Percentiles rank a stretch among this genome's conserved stretches.
phyloP scores from a whole-genome alignment of 1,139 yeast species.

The Candida pseudocylindracea region DNA sequence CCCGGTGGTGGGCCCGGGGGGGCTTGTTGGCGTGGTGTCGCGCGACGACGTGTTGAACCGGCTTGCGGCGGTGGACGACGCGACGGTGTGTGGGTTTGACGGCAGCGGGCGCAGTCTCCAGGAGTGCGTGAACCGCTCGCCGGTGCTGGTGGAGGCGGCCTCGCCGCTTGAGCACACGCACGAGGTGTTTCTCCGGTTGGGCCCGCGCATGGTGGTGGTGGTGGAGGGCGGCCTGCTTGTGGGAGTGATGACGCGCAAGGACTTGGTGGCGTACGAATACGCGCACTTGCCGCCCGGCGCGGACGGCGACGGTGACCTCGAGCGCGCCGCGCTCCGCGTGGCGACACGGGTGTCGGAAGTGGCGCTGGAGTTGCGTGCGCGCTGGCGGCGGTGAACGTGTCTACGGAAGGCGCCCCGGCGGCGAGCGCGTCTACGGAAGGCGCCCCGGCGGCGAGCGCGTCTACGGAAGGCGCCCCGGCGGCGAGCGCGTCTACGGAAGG shows the following conservation, averaged over 20 bases:
- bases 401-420: too few relatives aligned
- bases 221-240: slow-evolving; percentile 27
- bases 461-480: too few relatives aligned
- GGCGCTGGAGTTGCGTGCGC: too few relatives aligned
- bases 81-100: background rate
- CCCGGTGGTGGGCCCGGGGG: slow-evolving; percentile 24
- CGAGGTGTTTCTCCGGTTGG: slow-evolving; percentile 55
- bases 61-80: slow-evolving; percentile 4
- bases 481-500: too few relatives aligned
- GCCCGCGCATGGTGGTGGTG: slow-evolving; percentile 57
- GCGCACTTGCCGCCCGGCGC: slow-evolving; percentile 4
- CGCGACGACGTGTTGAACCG: slow-evolving; percentile 11
- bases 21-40: slow-evolving; percentile 14
- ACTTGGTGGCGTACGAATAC: slow-evolving; percentile 31
- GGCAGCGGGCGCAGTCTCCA: too few relatives aligned
- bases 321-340: too few relatives aligned
- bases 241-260: slow-evolving; percentile 50
- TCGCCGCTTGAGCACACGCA: slow-evolving; percentile 40
- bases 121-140: slow-evolving; percentile 27
- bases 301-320: too few relatives aligned
- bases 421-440: too few relatives aligned
- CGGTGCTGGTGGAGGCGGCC: slow-evolving; percentile 31
- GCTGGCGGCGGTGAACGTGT: too few relatives aligned
- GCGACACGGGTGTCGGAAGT: too few relatives aligned
- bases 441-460: too few relatives aligned